Base-by-base conservation (phyloP, 306 rosid genomes). In the Glycine soja region DNA sequence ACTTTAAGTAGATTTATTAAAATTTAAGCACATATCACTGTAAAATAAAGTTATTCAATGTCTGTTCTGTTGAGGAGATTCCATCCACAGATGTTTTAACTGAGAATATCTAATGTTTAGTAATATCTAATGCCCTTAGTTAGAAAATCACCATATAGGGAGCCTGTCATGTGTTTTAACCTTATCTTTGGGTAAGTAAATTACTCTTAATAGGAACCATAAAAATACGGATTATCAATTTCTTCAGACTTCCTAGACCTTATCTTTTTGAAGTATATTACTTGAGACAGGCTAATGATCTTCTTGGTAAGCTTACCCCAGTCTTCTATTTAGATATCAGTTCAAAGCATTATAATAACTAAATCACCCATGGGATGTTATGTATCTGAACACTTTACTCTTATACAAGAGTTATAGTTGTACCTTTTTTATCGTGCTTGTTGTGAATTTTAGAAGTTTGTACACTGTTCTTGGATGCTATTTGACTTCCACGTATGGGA, bases 91-190 rank as follows among this genome's bases (percentile, higher is more conserved):
- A 69, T 54, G 32, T 64, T 71, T 77, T 7, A 77, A 40, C 61
- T 51, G 24, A 14, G 53, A 73, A 53, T 63, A 38, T 38, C 78
- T 58, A 48, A 18, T 76, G 51, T 67, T 16, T 57, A 50, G 75
- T 66, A 34, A 76, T 62, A 61, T 46, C 48, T 3, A 48, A 68
- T 76, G 24, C 43, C 56, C 38, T 68, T 57, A 46, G 40, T 51
- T 57, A 73, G 56, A 75, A 75, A 75, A 68, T 67, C 72, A 68
- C 72, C 63, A 34, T 81, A 12, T 34, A 36, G 8, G 52, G 43
- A 45, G 51, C 68, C 36, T 74, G 24, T 24, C 43, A 47, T n/a
- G 59, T 81, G 63, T 48, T 71, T 34, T 72, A 71, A 38, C 48
- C 15, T 62, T 13, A 48, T 62, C 72, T 70, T 63, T 18, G 40